A percentile compares a stretch with the other conserved stretches of the same genome.
Evolutionary conservation across 2,329 filamentous ascomycete species (phyloP).

Genomic region (Aspergillus fructus): DNA sequence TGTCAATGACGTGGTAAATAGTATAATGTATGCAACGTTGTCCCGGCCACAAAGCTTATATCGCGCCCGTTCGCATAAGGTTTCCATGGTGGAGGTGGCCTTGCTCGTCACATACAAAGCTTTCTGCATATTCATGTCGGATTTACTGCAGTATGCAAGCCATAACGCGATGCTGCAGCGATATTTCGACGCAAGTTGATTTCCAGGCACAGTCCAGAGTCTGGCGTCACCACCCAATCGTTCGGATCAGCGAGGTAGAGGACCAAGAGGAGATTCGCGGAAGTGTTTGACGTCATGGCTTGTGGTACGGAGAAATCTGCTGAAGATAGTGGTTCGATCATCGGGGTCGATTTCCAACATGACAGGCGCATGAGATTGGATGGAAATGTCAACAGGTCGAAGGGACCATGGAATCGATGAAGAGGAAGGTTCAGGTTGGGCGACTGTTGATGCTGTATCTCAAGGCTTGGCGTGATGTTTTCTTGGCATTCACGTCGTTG

Average conservation of each 20-base stretch:
- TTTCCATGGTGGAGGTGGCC: not conserved
- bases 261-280: not conserved
- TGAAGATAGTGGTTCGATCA: not conserved
- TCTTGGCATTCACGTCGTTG: too few species aligned
- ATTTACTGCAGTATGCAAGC: too few species aligned
- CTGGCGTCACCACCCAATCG: not conserved
- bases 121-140: too few species aligned
- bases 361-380: not conserved
- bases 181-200: not conserved
- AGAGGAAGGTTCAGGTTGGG: too few species aligned
- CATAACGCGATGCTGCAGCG: not conserved
- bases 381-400: not conserved
- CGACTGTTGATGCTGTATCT: not conserved
- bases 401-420: not conserved
- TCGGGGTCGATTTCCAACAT: not conserved
- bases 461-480: not conserved
- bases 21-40: slow-evolving; percentile 14
- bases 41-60: slow-evolving; percentile 14
- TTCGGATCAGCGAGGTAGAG: not conserved
- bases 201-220: not conserved
- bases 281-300: slow-evolving; percentile 1
- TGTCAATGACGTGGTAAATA: slow-evolving; percentile 17
- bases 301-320: not conserved
- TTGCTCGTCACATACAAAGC: too few species aligned
- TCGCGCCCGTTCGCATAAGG: not conserved